Percentiles rank a stretch among this genome's conserved stretches.
phyloP scores from a whole-genome alignment of 2,329 filamentous ascomycete genomes.

The Aspergillus clavatus region DNA sequence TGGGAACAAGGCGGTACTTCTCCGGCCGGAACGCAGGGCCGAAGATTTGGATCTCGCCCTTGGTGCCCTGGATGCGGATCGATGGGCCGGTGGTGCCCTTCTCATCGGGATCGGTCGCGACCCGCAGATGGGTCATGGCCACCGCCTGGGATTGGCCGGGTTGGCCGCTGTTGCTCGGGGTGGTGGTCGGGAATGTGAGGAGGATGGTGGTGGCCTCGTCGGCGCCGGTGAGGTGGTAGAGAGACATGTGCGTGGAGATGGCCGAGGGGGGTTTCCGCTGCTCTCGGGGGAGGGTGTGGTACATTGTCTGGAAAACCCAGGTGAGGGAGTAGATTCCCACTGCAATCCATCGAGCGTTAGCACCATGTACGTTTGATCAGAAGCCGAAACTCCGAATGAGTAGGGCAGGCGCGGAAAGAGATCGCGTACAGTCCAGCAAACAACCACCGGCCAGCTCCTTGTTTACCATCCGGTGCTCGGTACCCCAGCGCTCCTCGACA shows the following conservation, averaged over 20 bases:
- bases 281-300: constrained; percentile 65
- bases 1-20: constrained; percentile 60
- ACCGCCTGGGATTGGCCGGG: constrained; percentile 62
- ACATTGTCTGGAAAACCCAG: constrained; percentile 86
- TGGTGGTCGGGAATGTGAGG: constrained; percentile 63
- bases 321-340: constrained; percentile 84
- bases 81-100: constrained; percentile 58
- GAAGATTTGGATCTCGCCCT: constrained; percentile 76
- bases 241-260: constrained; percentile 65
- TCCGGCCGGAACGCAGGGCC: constrained; percentile 66
- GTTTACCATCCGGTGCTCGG: constrained; percentile 75
- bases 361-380: not conserved
- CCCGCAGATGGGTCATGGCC: constrained; percentile 61
- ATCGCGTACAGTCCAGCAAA: constrained; percentile 59
- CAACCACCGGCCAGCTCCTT: constrained; percentile 75
- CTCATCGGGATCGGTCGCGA: constrained; percentile 58
- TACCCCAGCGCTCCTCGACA: constrained; percentile 55
- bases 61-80: constrained; percentile 73
- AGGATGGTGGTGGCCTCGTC: constrained; percentile 77
- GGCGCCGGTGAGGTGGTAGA: constrained; percentile 65
- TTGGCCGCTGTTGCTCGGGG: constrained; percentile 36
- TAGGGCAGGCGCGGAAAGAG: not conserved
- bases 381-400: too few relatives aligned
- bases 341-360: constrained; percentile 10
- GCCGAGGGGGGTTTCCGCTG: constrained; percentile 61